Evolutionary conservation across 768 basidiomycete genomes (phyloP).

Genomic region (Heimioporus sp.): DNA sequence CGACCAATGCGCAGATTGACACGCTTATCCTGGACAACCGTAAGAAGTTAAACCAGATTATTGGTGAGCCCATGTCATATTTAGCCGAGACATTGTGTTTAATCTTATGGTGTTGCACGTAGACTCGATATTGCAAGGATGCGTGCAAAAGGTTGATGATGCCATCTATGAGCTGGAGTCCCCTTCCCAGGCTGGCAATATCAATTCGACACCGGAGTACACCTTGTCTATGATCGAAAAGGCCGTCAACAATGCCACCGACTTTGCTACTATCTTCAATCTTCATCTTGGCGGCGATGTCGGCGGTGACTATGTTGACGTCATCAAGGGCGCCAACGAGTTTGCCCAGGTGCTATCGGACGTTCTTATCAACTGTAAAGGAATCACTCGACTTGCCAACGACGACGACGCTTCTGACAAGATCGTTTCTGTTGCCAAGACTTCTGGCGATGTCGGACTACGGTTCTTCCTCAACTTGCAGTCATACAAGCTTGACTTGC

Average conservation of each 20-base stretch:
- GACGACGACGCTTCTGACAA: conserved; percentile 93
- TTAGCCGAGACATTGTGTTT: conserved; percentile 1
- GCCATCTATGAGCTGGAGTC: conserved; percentile 98
- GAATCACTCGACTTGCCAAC: conserved; percentile 87
- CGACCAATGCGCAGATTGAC: conserved; percentile 96
- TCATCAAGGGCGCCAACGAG: conserved; percentile 97
- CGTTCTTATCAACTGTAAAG: conserved; percentile 91
- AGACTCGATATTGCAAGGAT: conserved; percentile 97
- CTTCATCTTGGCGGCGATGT: conserved; percentile 82
- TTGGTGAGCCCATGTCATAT: conserved; percentile 51
- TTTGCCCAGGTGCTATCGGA: conserved; percentile 92
- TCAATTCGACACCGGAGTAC: conserved; percentile 97
- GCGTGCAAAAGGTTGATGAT: conserved; percentile 96
- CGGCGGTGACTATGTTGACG: conserved; percentile 95
- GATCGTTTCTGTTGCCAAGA: conserved; percentile 80
- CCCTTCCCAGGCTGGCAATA: conserved; percentile 89
- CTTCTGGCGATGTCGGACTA: conserved; percentile 83
- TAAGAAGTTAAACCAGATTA: conserved; percentile 97
- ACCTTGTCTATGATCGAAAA: conserved; percentile 99
- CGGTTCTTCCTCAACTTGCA: conserved; percentile 95
- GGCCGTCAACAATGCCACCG: conserved; percentile 88
- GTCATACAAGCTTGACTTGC: conserved; percentile 88
- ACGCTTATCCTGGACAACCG: conserved; percentile 94
- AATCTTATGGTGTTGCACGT: conserved; percentile 6
- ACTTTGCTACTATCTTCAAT: conserved; percentile 94